Evolutionary conservation across 2,329 filamentous ascomycete genomes (phyloP), one percentile per base, ranked within the genome.

Genomic region (Fusarium nematophilum): DNA sequence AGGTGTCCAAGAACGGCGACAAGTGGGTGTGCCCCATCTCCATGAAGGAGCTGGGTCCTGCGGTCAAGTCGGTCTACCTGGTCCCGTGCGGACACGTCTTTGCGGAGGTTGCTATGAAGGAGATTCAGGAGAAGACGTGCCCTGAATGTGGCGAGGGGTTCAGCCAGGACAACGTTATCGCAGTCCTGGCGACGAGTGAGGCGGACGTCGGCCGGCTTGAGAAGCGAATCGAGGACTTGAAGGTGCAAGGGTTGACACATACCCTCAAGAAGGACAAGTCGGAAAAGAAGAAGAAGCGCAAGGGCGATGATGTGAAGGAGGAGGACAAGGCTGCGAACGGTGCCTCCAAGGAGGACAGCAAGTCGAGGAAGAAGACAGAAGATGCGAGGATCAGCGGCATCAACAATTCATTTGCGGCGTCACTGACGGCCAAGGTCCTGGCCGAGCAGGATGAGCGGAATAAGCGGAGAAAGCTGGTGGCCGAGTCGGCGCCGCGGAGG

Each of bases 61-160:
- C 83, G 5, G 88, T 89, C 13, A 94, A 90, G 75, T 84, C 92
- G 1, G 92, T 96, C 2, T 99, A 98, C 69, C 70, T 99, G 3
- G 91, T 98, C 5, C 95, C 95, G 0, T 99, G 95, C 70, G 96
- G 95, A 0, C 96, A 99, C 79, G 93, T 92, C 1, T 98, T 98
- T 76, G 89, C 92, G 1, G 93, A 96, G 58, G 87, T 88, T 47
- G 92, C 93, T 7, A 88, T 98, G 64, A 90, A 89, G 65, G 91
- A 95, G 75, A 86, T 96, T n/a, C 72, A 79, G 3, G 89, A 90
- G 62, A 79, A 81, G 23, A 70, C 73, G 0, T 90, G 87, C 53
- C 84, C 86, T 0, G 84, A 94, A 77, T 99, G 95, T 75, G 91
- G 90, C 64, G 86, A 88, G 52, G 69, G 82, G 0, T 97, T 95